These are phyloP conservation scores for Diplodia mutila DNA, from an alignment of 2,329 filamentous ascomycete species.

Conservation along the genomic window DNA sequence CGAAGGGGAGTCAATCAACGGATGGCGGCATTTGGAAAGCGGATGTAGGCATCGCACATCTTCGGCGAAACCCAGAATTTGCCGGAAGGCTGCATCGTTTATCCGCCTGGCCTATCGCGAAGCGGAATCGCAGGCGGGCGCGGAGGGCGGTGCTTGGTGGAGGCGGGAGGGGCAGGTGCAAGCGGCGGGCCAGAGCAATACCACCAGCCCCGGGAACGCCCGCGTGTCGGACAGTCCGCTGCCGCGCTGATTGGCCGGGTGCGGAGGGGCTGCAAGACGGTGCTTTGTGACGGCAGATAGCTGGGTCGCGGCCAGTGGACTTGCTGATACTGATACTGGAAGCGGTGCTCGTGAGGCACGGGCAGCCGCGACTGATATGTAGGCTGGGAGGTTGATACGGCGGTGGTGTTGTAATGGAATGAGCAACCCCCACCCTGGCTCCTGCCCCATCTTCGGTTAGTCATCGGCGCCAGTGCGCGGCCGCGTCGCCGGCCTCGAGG, in stretches of 20 bases:
- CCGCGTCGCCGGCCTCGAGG: no score
- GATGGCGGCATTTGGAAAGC: background rate
- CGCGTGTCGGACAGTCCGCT: conserved; percentile 14
- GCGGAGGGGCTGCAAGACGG: background rate
- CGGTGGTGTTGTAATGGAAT: background rate
- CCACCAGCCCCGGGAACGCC: conserved; percentile 3
- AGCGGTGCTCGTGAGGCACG: background rate
- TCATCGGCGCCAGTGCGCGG: conserved; percentile 7
- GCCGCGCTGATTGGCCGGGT: background rate
- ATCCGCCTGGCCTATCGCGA: conserved; percentile 12
- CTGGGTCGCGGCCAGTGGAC: background rate
- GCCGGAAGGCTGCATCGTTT: background rate
- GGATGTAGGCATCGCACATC: background rate
- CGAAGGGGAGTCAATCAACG: background rate
- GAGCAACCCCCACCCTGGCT: conserved; percentile 2
- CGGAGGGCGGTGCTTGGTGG: background rate
- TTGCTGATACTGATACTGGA: background rate
- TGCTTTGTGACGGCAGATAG: background rate
- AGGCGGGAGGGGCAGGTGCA: background rate
- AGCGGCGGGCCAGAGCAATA: background rate
- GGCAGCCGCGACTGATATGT: conserved; percentile 5
- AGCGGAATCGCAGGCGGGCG: background rate
- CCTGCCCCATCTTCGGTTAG: conserved; percentile 1
- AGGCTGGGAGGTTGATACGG: conserved; percentile 1
- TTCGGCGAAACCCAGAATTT: background rate